These are phyloP conservation scores for Trichophyton simii DNA, from an alignment of 2,329 filamentous ascomycete species.

Conservation along the genomic window DNA sequence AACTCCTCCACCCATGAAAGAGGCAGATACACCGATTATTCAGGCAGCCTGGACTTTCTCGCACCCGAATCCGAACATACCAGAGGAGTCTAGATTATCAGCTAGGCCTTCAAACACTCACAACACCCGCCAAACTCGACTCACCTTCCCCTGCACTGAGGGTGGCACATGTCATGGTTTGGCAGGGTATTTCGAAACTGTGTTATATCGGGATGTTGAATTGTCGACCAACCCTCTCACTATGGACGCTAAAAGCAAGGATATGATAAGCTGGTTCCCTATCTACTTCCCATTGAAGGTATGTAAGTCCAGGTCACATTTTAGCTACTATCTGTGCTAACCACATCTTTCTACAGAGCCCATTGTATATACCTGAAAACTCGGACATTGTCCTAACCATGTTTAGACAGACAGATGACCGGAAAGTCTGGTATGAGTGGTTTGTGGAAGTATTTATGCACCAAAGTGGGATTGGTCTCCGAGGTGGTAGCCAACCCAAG, in stretches of 20 bases:
- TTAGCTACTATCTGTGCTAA: not conserved
- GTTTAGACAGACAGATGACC: slow-evolving; percentile 91
- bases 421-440: slow-evolving; percentile 99
- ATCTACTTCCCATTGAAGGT: slow-evolving; percentile 96
- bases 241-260: slow-evolving; percentile 83
- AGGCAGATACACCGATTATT: slow-evolving; percentile 28
- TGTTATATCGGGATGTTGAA: slow-evolving; percentile 77
- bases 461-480: slow-evolving; percentile 15
- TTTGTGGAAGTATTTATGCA: slow-evolving; percentile 66
- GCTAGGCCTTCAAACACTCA: slow-evolving; percentile 68
- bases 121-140: slow-evolving; percentile 66
- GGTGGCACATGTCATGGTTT: slow-evolving; percentile 81
- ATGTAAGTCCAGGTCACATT: slow-evolving; percentile 20
- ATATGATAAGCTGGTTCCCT: slow-evolving; percentile 99
- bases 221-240: slow-evolving; percentile 85
- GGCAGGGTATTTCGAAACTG: slow-evolving; percentile 90
- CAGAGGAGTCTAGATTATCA: slow-evolving; percentile 20
- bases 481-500: not conserved
- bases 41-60: slow-evolving; percentile 36
- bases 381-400: slow-evolving; percentile 82
- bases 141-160: slow-evolving; percentile 65
- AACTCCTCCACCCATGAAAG: slow-evolving; percentile 21
- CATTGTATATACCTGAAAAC: slow-evolving; percentile 71
- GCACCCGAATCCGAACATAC: slow-evolving; percentile 30
- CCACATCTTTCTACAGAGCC: slow-evolving; percentile 45